Conservation (phyloP, 2,329 filamentous ascomycete species). For the Pseudopithomyces chartarum region DNA sequence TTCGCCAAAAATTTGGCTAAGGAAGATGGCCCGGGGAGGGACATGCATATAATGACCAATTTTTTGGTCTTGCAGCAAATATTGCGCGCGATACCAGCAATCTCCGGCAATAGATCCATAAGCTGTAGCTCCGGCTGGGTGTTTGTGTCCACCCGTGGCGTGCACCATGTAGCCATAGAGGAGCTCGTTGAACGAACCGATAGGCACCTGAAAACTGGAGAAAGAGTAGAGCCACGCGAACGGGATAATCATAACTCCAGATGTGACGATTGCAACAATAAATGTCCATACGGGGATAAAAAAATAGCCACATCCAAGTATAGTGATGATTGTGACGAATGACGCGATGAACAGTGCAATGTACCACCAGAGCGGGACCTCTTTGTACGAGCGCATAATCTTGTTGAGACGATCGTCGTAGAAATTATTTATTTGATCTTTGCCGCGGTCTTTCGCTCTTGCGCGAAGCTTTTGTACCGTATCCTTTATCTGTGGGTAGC, state of each 20-base stretch:
- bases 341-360: conserved; percentile 55
- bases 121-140: conserved; percentile 62
- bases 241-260: conserved; percentile 61
- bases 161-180: conserved; percentile 66
- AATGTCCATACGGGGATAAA: conserved; percentile 67
- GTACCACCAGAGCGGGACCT: conserved; percentile 66
- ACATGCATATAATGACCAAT: conserved; percentile 70
- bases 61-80: conserved; percentile 66
- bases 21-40: conserved; percentile 63
- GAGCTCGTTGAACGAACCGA: conserved; percentile 65
- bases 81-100: conserved; percentile 55
- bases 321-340: conserved; percentile 57
- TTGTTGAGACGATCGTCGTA: conserved; percentile 65
- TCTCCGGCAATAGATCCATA: conserved; percentile 66
- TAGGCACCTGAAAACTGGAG: conserved; percentile 60
- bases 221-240: conserved; percentile 65
- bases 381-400: conserved; percentile 61
- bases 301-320: conserved; percentile 57
- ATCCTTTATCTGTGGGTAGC: conserved; percentile 54
- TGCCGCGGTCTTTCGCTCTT: conserved; percentile 30
- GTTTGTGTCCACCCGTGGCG: conserved; percentile 51
- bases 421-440: conserved; percentile 55
- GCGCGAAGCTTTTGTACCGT: conserved; percentile 52
- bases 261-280: conserved; percentile 61
- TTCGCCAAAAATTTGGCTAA: conserved; percentile 65